These are phyloP conservation scores for Castanea crenata DNA, from an alignment of 306 rosid genomes.

Conservation along the genomic window DNA sequence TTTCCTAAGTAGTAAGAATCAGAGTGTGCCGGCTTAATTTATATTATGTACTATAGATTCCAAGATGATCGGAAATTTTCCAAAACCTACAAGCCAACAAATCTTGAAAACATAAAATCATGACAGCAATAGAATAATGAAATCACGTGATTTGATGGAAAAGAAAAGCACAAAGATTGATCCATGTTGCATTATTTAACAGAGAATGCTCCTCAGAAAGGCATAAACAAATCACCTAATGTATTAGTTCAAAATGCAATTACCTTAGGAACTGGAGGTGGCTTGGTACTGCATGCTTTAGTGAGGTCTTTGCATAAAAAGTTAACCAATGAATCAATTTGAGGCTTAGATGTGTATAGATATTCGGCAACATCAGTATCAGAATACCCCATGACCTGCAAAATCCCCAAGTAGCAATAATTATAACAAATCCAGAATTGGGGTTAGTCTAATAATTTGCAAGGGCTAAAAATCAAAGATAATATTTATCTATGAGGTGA, in stretches of 20 bases:
- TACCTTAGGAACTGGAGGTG: slow-evolving; percentile 95
- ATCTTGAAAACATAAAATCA: not conserved
- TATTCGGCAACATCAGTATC: slow-evolving; percentile 96
- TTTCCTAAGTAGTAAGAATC: not conserved
- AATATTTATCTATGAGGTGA: not conserved
- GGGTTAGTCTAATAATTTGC: not conserved
- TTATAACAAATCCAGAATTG: not conserved
- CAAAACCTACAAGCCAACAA: not conserved
- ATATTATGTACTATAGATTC: not conserved
- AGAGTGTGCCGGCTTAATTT: not conserved
- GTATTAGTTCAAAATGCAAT: slow-evolving; percentile 28
- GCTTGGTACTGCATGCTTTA: slow-evolving; percentile 64
- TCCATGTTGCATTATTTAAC: not conserved
- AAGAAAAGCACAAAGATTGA: not conserved
- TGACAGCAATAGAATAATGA: not conserved
- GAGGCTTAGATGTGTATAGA: slow-evolving; percentile 65
- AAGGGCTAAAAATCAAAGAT: not conserved
- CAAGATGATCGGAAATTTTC: not conserved
- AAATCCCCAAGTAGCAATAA: slow-evolving; percentile 13
- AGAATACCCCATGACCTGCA: slow-evolving; percentile 85
- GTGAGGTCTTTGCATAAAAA: slow-evolving; percentile 79
- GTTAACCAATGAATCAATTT: slow-evolving; percentile 51
- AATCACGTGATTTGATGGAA: not conserved
- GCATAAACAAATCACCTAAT: slow-evolving; percentile 13
- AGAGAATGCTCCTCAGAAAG: slow-evolving; percentile 3